Conservation (phyloP, 2,329 filamentous ascomycete species). For the Fusarium sambucinum region DNA sequence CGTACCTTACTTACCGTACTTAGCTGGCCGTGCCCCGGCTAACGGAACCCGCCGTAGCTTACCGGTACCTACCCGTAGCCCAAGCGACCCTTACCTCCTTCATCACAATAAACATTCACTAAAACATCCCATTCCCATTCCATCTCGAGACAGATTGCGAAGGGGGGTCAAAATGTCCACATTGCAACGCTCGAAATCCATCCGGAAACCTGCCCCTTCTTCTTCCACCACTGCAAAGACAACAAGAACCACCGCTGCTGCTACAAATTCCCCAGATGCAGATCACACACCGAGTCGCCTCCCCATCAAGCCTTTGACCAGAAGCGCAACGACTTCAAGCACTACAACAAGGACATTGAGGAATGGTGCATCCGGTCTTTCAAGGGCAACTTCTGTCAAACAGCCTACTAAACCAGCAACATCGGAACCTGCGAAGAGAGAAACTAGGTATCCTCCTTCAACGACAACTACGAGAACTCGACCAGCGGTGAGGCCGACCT, state of each 20-base stretch:
- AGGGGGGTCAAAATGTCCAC: slow-evolving; percentile 55
- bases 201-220: slow-evolving; percentile 57
- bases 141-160: slow-evolving; percentile 5
- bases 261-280: slow-evolving; percentile 31
- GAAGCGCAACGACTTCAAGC: slow-evolving; percentile 50
- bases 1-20: slow-evolving; percentile 13
- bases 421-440: slow-evolving; percentile 35
- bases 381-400: slow-evolving; percentile 44
- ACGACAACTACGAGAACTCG: slow-evolving; percentile 50
- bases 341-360: slow-evolving; percentile 38
- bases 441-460: slow-evolving; percentile 53
- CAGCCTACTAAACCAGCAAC: slow-evolving; percentile 33
- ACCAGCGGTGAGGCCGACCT: slow-evolving; percentile 49
- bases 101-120: slow-evolving; percentile 33
- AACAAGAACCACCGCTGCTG: slow-evolving; percentile 8
- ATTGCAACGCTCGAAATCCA: slow-evolving; percentile 61
- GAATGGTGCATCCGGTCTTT: slow-evolving; percentile 34
- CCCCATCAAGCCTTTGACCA: slow-evolving; percentile 59
- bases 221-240: slow-evolving; percentile 31
- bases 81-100: slow-evolving; percentile 34
- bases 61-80: slow-evolving; percentile 28
- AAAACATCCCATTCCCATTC: slow-evolving; percentile 25
- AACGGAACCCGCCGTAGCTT: slow-evolving; percentile 21
- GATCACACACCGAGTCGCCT: slow-evolving; percentile 62
- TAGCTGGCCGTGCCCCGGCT: slow-evolving; percentile 22